Evolutionary conservation across 2,329 filamentous ascomycete genomes (phyloP).

Genomic region (Colletotrichum caudatum): DNA sequence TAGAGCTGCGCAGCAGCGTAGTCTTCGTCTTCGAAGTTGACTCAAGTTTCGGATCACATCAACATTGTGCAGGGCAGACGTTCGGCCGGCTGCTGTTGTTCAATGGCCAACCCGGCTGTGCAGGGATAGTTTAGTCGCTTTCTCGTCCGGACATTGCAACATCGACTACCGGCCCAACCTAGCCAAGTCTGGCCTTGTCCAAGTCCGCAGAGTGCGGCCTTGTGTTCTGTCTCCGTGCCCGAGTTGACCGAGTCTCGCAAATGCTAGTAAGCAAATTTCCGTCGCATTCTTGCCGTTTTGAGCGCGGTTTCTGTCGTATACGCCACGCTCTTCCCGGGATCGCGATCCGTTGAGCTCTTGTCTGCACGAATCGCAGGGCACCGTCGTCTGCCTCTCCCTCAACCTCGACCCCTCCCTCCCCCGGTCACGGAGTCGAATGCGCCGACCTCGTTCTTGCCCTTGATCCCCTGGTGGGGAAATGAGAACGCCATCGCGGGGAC

Average conservation of each 20-base stretch:
- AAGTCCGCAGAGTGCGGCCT: slow-evolving; percentile 12
- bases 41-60: slow-evolving; percentile 21
- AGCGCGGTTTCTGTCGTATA: slow-evolving; percentile 14
- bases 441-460: slow-evolving; percentile 16
- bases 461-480: slow-evolving; percentile 1
- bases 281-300: slow-evolving; percentile 9
- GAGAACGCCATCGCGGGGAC: slow-evolving; percentile 12
- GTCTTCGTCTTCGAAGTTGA: slow-evolving; percentile 6
- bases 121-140: not conserved
- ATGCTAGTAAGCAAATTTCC: not conserved
- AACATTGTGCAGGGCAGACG: slow-evolving; percentile 5
- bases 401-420: slow-evolving; percentile 10
- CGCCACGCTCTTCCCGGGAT: slow-evolving; percentile 17
- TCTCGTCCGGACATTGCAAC: slow-evolving; percentile 10
- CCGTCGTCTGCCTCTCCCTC: not conserved
- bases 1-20: not conserved
- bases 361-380: not conserved
- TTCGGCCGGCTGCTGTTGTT: not conserved
- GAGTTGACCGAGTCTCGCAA: not conserved
- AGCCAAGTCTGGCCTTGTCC: not conserved
- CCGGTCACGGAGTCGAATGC: not conserved
- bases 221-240: slow-evolving; percentile 3
- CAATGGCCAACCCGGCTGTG: not conserved
- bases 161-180: not conserved
- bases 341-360: slow-evolving; percentile 12